Evolutionary conservation across 73 alveolate genomes (phyloP), one percentile per base, ranked within the genome.

Genomic region (Paramecium sexaurelia): DNA sequence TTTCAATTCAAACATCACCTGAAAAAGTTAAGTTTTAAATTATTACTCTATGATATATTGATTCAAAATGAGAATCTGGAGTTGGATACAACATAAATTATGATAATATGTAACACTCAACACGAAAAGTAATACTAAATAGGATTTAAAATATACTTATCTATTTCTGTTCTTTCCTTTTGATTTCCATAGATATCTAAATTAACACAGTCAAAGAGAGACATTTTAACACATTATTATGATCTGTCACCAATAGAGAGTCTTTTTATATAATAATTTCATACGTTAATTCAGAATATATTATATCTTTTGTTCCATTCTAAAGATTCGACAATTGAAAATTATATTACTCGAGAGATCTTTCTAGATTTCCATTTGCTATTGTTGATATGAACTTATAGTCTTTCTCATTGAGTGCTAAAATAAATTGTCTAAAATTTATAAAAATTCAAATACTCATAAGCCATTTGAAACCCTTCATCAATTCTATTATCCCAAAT

Each of bases 391-490:
- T 61, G 43, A 61, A 61, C 9, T 61, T 9, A 20, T 13, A 61
- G 39, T 61, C 83, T 6, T 61, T 61, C 13, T 61, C 83, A 61
- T 8, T 26, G 7, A 61, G 43, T 61, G 83, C 83, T 61, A 26
- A 11, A 61, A 61, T 32, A 27, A 61, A 61, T 61, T 61, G 43
- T 29, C 83, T 61, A 61, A 26, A 0, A 1, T 10, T 3, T 26
- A 11, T 1, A 26, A 61, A 8, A 8, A 61, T 26, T 45, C 24
- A 51, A 51, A 17, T 61, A 61, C 83, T 29, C 43, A 11, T 61
- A 61, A 61, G 83, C 83, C 83, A 61, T 61, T 3, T 61, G 83
- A 61, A 61, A 61, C 26, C 83, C 83, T 61, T 61, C 83, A 24
- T 61, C 43, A 22, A 61, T 61, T 26, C 83, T 26, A 20, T 61